Percentiles rank a stretch among this genome's conserved stretches.
phyloP scores from a whole-genome alignment of 192 early-diverging fungal species.

The Diversispora eburnea region DNA sequence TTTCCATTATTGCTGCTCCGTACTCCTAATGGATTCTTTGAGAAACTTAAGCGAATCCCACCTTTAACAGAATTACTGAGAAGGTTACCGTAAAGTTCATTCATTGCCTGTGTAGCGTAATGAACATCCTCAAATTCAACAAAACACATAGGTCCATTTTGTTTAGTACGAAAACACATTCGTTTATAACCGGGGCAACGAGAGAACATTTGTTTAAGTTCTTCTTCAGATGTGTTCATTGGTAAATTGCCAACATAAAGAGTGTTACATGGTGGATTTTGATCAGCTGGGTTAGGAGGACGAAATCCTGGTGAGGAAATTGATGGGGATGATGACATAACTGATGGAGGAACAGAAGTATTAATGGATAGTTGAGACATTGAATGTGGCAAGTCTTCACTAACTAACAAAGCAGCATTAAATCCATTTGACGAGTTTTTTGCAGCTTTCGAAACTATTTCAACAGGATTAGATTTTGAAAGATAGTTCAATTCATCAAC shows the following conservation, averaged over 20 bases:
- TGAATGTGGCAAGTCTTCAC: conserved; percentile 42
- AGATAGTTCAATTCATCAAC: conserved; percentile 38
- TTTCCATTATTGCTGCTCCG: conserved; percentile 50
- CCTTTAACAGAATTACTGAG: conserved; percentile 84
- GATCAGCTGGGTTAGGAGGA: conserved; percentile 70
- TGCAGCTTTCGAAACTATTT: conserved; percentile 25
- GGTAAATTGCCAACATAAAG: conserved; percentile 98
- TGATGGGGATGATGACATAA: conserved; percentile 33
- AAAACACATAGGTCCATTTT: conserved; percentile 98
- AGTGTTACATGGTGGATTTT: conserved; percentile 99
- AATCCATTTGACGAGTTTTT: conserved; percentile 42
- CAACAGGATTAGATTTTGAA: conserved; percentile 47
- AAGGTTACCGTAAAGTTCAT: conserved; percentile 79
- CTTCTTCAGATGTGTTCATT: conserved; percentile 82
- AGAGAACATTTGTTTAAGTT: conserved; percentile 79
- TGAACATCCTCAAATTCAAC: conserved; percentile 97
- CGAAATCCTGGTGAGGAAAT: conserved; percentile 49
- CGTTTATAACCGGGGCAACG: conserved; percentile 85
- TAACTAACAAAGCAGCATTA: conserved; percentile 41
- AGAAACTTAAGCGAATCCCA: conserved; percentile 93
- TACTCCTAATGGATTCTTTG: conserved; percentile 95
- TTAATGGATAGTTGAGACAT: conserved; percentile 46
- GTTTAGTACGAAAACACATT: conserved; percentile 80
- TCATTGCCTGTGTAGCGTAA: conserved; percentile 85
- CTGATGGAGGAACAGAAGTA: conserved; percentile 34